These are phyloP conservation scores for Pittosporum tobira DNA, from an alignment of 129 eudicot species.

Conservation along the genomic window DNA sequence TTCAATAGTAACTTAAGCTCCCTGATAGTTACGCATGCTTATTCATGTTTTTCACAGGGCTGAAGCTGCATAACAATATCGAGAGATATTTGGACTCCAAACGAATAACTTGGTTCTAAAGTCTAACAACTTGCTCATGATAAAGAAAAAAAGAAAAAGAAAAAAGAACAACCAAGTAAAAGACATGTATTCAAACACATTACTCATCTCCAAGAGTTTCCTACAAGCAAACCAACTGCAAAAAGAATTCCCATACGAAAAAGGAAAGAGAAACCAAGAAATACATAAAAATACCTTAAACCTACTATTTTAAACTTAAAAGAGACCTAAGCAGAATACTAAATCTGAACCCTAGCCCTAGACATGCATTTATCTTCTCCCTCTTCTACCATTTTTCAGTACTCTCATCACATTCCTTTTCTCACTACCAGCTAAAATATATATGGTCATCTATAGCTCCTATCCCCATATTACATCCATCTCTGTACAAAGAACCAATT, in stretches of 20 bases:
- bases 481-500: constrained; percentile 61
- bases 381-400: constrained; percentile 4
- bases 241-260: constrained; percentile 41
- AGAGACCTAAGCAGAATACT: constrained; percentile 25
- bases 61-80: too few relatives aligned
- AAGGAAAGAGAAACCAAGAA: constrained; percentile 1
- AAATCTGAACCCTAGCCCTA: constrained; percentile 21
- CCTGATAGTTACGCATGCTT: too few relatives aligned
- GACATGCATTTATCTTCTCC: background rate
- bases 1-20: too few relatives aligned
- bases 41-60: too few relatives aligned
- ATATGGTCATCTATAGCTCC: constrained; percentile 19
- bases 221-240: constrained; percentile 45
- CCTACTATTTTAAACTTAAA: constrained; percentile 16
- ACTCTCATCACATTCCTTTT: constrained; percentile 9
- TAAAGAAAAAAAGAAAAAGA: too few relatives aligned
- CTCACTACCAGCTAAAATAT: constrained; percentile 22
- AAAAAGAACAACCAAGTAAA: too few relatives aligned
- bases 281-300: constrained; percentile 17
- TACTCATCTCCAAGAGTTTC: too few relatives aligned
- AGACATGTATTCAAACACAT: too few relatives aligned
- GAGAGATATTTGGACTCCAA: too few relatives aligned
- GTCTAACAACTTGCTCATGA: too few relatives aligned
- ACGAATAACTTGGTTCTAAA: too few relatives aligned
- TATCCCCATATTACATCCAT: constrained; percentile 22